phyloP scores from a whole-genome alignment of 192 early-diverging fungal species.

The Physocladia obscura region DNA sequence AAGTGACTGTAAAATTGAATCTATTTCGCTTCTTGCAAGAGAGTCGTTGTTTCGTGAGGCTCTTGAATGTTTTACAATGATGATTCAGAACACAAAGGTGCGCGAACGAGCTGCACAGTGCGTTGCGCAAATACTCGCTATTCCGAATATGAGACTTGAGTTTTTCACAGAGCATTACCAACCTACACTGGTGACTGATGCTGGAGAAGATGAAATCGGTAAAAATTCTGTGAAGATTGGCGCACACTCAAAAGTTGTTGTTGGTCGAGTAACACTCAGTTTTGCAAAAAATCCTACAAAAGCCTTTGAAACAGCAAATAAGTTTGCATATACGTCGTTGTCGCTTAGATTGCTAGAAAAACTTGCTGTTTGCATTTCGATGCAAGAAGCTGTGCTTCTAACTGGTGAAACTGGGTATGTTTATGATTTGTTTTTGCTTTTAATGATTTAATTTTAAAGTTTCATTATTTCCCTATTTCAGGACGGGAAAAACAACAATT shows the following conservation, averaged over 20 bases:
- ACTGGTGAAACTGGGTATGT: slow-evolving; percentile 88
- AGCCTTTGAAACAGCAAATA: slow-evolving; percentile 30
- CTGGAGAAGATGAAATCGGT: slow-evolving; percentile 15
- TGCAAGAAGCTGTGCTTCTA: slow-evolving; percentile 83
- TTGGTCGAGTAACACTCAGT: slow-evolving; percentile 8
- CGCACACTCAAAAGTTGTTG: background rate
- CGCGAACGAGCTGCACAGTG: slow-evolving; percentile 62
- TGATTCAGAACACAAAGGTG: slow-evolving; percentile 67
- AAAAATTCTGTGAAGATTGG: background rate
- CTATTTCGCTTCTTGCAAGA: slow-evolving; percentile 39
- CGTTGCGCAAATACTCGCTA: slow-evolving; percentile 68
- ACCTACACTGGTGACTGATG: slow-evolving; percentile 53
- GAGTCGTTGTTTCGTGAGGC: slow-evolving; percentile 82
- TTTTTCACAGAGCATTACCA: slow-evolving; percentile 70
- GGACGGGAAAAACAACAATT: slow-evolving; percentile 92
- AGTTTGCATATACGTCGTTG: slow-evolving; percentile 88
- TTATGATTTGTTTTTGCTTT: background rate
- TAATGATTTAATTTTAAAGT: background rate
- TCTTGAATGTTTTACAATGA: slow-evolving; percentile 81
- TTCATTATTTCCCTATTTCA: background rate
- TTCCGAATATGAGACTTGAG: slow-evolving; percentile 68
- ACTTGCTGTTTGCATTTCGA: slow-evolving; percentile 75
- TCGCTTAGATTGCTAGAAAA: slow-evolving; percentile 80
- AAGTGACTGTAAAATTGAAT: background rate
- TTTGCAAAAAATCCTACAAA: background rate